These are phyloP conservation scores for Tricholoma hemisulphureum DNA, from an alignment of 768 basidiomycete genomes.

Conservation along the genomic window DNA sequence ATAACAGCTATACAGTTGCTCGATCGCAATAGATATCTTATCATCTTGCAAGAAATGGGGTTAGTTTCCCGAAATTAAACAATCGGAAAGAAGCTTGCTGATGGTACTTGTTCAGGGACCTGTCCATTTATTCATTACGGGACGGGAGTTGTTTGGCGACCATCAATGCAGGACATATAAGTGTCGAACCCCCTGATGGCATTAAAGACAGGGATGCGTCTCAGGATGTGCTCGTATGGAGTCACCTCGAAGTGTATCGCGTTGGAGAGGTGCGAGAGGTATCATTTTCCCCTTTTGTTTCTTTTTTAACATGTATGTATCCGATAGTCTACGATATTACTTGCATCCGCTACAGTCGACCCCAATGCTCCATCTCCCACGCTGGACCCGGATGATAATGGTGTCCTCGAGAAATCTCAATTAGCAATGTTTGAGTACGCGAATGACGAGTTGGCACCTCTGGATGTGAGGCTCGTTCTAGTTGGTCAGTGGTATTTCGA, in stretches of 20 bases:
- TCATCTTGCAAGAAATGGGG: constrained; percentile 67
- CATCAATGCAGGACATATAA: constrained; percentile 26
- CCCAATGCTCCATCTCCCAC: constrained; percentile 30
- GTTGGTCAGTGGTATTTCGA: constrained; percentile 57
- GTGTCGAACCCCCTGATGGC: constrained; percentile 26
- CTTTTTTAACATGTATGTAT: constrained; percentile 11
- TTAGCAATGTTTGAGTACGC: constrained; percentile 40
- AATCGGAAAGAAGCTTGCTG: background rate
- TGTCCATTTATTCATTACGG: constrained; percentile 51
- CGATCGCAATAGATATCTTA: constrained; percentile 41
- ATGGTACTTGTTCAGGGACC: constrained; percentile 36
- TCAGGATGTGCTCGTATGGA: constrained; percentile 46
- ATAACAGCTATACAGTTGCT: constrained; percentile 49
- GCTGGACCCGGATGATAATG: constrained; percentile 31
- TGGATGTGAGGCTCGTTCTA: constrained; percentile 39
- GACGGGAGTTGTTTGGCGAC: constrained; percentile 46
- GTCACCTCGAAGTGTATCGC: constrained; percentile 33
- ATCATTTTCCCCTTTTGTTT: background rate
- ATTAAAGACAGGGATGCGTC: constrained; percentile 32
- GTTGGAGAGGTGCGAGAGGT: constrained; percentile 39
- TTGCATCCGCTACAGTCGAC: constrained; percentile 47
- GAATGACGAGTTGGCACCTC: constrained; percentile 25
- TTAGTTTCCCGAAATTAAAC: constrained; percentile 29
- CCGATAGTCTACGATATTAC: constrained; percentile 38
- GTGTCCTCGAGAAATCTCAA: constrained; percentile 37